These are phyloP conservation scores for Pelargonium citronellum DNA, from an alignment of 441 rosid genomes.

Conservation along the genomic window DNA sequence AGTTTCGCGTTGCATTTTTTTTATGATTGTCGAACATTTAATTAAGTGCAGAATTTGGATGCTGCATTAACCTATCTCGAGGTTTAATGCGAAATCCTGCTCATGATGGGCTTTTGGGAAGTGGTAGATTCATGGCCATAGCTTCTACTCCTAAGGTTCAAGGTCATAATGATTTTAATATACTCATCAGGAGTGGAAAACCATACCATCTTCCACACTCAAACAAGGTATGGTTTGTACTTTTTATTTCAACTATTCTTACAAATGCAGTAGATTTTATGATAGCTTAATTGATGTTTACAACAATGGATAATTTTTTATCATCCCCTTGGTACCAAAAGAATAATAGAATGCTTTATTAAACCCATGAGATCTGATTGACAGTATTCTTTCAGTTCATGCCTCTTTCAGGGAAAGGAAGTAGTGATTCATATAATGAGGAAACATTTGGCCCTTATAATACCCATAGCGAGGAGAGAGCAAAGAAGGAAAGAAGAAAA, in stretches of 20 bases:
- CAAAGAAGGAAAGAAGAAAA: slow-evolving; percentile 22
- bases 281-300: no score
- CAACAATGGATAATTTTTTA: no score
- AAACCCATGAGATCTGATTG: neutral
- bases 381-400: slow-evolving; percentile 23
- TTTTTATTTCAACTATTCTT: neutral
- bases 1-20: slow-evolving; percentile 5
- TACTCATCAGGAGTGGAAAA: slow-evolving; percentile 25
- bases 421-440: slow-evolving; percentile 16
- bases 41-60: slow-evolving; percentile 25
- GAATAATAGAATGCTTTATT: neutral
- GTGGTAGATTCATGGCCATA: slow-evolving; percentile 15
- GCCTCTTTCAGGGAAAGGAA: slow-evolving; percentile 18
- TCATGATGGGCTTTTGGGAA: slow-evolving; percentile 26
- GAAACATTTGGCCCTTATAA: slow-evolving; percentile 23
- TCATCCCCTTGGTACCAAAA: neutral
- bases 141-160: slow-evolving; percentile 17
- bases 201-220: slow-evolving; percentile 35
- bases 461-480: slow-evolving; percentile 20
- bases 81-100: slow-evolving; percentile 20
- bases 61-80: slow-evolving; percentile 19
- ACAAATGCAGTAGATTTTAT: no score
- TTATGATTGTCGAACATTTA: slow-evolving; percentile 18
- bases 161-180: slow-evolving; percentile 7
- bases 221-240: slow-evolving; percentile 24